Evolutionary conservation across 2,329 filamentous ascomycete species (phyloP).

Genomic region (Trichoderma cornu-damae): DNA sequence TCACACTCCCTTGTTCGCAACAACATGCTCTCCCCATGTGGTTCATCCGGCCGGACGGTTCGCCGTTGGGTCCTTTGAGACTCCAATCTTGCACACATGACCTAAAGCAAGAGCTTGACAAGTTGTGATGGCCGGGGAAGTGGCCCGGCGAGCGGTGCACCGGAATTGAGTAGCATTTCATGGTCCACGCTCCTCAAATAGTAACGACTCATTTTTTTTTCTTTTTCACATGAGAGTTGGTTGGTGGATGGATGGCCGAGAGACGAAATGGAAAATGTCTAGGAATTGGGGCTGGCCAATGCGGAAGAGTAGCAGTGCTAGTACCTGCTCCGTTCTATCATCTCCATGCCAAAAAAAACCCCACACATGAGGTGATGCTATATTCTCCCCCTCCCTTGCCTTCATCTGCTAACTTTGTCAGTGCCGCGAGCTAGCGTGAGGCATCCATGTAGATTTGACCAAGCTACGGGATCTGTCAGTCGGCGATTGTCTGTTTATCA

Average conservation of each 20-base stretch:
- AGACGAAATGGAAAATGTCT: constrained; percentile 6
- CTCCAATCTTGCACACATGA: constrained; percentile 26
- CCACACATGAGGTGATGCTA: constrained; percentile 13
- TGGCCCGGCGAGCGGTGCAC: constrained; percentile 13
- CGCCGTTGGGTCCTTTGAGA: constrained; percentile 23
- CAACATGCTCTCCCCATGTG: constrained; percentile 15
- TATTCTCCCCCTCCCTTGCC: constrained; percentile 7
- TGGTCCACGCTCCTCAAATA: background rate
- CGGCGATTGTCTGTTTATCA: constrained; percentile 12
- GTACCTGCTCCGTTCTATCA: too few species aligned
- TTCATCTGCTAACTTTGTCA: constrained; percentile 13
- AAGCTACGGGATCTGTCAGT: constrained; percentile 18
- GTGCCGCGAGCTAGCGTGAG: constrained; percentile 17
- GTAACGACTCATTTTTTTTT: constrained; percentile 1
- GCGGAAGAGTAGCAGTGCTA: background rate
- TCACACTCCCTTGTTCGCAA: constrained; percentile 8
- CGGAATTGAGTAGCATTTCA: constrained; percentile 10
- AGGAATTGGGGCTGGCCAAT: constrained; percentile 3
- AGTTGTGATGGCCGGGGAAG: constrained; percentile 22
- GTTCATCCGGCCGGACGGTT: constrained; percentile 27
- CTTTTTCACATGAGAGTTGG: background rate
- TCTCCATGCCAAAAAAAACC: constrained; percentile 11
- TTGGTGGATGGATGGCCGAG: constrained; percentile 9
- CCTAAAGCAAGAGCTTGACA: constrained; percentile 14
- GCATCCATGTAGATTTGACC: constrained; percentile 19